Evolutionary conservation across 2,329 filamentous ascomycete species (phyloP).

Genomic region (Apiospora hydei): DNA sequence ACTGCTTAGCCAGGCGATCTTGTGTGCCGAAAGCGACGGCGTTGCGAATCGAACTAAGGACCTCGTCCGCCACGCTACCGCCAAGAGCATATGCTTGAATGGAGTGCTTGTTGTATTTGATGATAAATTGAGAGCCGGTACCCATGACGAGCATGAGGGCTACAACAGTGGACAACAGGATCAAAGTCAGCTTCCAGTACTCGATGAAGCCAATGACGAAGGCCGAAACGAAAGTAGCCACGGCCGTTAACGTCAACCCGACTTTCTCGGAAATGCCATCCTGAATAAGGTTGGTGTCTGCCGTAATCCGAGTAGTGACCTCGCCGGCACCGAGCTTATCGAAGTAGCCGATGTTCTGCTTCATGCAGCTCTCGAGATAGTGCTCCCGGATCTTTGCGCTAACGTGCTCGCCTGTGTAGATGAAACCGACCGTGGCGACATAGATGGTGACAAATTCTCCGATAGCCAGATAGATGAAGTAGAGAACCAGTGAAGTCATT

Average conservation of each 20-base stretch:
- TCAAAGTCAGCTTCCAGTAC: slow-evolving; percentile 92
- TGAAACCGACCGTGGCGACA: slow-evolving; percentile 85
- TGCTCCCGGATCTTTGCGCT: slow-evolving; percentile 80
- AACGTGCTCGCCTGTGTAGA: slow-evolving; percentile 84
- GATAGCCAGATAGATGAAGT: slow-evolving; percentile 86
- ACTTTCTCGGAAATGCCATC: slow-evolving; percentile 94
- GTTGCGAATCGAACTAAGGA: slow-evolving; percentile 91
- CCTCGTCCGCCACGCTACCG: slow-evolving; percentile 90
- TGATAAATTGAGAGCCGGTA: slow-evolving; percentile 73
- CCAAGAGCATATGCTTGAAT: slow-evolving; percentile 83
- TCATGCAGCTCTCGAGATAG: slow-evolving; percentile 84
- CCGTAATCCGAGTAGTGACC: slow-evolving; percentile 92
- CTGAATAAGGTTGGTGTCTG: slow-evolving; percentile 92
- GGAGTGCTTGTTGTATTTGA: slow-evolving; percentile 81
- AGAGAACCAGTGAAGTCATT: slow-evolving; percentile 72
- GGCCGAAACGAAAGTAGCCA: slow-evolving; percentile 85
- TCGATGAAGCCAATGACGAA: slow-evolving; percentile 91
- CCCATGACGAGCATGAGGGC: slow-evolving; percentile 83
- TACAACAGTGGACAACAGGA: slow-evolving; percentile 81
- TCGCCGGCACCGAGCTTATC: slow-evolving; percentile 93
- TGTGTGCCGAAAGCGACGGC: slow-evolving; percentile 93
- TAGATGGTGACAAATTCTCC: slow-evolving; percentile 82
- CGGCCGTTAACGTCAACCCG: slow-evolving; percentile 75
- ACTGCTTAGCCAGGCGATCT: slow-evolving; percentile 86
- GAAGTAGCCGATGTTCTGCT: slow-evolving; percentile 91